Percentiles rank a stretch among this genome's conserved stretches.
These are phyloP conservation scores for Mrakia blollopis DNA, from an alignment of 768 basidiomycete species.

Conservation along the genomic window DNA sequence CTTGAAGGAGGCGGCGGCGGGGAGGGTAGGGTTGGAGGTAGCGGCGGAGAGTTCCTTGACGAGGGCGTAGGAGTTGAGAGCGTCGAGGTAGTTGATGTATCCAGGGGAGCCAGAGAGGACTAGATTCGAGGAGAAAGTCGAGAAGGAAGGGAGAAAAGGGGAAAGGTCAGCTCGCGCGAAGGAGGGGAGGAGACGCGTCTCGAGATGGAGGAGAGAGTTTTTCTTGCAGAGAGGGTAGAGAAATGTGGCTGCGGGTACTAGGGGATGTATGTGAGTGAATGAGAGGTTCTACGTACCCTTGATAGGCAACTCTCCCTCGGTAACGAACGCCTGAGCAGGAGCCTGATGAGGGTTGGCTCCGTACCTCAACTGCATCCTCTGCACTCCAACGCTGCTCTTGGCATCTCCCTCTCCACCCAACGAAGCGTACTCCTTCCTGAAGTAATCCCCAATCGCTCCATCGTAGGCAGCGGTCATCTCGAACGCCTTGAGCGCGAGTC, in stretches of 20 bases:
- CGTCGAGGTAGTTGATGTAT: constrained; percentile 97
- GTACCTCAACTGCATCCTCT: constrained; percentile 81
- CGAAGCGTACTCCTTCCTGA: constrained; percentile 89
- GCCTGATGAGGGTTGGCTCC: constrained; percentile 99
- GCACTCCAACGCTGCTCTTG: constrained; percentile 57
- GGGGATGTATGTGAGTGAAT: neutral
- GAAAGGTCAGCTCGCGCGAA: neutral
- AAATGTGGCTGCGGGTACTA: neutral
- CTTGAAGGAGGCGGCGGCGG: constrained; percentile 98
- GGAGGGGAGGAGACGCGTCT: neutral
- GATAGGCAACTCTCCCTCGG: constrained; percentile 84
- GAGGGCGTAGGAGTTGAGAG: constrained; percentile 91
- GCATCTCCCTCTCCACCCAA: constrained; percentile 65
- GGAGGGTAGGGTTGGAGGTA: constrained; percentile 57
- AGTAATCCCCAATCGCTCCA: constrained; percentile 91
- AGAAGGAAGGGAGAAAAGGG: neutral
- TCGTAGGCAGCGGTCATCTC: constrained; percentile 95
- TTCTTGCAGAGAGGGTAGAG: neutral
- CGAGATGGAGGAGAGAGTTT: neutral
- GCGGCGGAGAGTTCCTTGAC: constrained; percentile 89
- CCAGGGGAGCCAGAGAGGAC: constrained; percentile 91
- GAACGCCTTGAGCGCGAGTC: constrained; percentile 91
- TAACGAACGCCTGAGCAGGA: constrained; percentile 92
- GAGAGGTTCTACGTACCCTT: constrained; percentile 56
- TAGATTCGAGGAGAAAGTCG: constrained; percentile 41